Percentiles rank a stretch among this genome's conserved stretches.
These are phyloP conservation scores for Chloranthus sessilifolius DNA, from an alignment of 164 flowering plant genomes.

Conservation along the genomic window DNA sequence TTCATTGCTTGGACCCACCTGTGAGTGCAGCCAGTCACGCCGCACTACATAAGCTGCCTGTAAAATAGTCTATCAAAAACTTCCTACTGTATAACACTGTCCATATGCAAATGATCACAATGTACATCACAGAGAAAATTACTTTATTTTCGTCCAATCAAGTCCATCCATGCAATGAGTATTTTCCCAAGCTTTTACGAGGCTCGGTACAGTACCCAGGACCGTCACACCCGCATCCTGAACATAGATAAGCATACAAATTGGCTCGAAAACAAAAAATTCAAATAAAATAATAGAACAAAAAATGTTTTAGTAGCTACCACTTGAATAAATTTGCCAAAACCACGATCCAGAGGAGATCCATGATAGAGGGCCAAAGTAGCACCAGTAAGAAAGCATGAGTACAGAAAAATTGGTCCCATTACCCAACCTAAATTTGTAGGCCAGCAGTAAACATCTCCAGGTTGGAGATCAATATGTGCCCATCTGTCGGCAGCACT, in stretches of 20 bases:
- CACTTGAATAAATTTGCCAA: constrained; percentile 95
- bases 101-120: background rate
- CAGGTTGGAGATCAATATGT: constrained; percentile 39
- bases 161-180: constrained; percentile 77
- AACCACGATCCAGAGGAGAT: constrained; percentile 82
- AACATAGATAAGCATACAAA: constrained; percentile 3
- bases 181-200: constrained; percentile 87
- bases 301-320: background rate
- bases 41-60: no score
- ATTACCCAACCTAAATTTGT: constrained; percentile 95
- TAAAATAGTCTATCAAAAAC: no score
- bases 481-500: constrained; percentile 76
- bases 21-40: no score
- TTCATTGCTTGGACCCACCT: no score
- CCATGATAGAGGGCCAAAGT: constrained; percentile 91
- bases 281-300: background rate
- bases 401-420: constrained; percentile 67
- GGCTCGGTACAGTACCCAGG: constrained; percentile 92
- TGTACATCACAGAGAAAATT: constrained; percentile 2
- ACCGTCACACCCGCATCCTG: constrained; percentile 92
- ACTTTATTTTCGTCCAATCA: constrained; percentile 89
- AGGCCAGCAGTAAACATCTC: constrained; percentile 86
- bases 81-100: no score
- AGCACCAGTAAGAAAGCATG: constrained; percentile 72
- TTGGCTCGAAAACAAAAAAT: background rate